phyloP scores from a whole-genome alignment of 2,329 filamentous ascomycete genomes.

The Neurospora crassa region DNA sequence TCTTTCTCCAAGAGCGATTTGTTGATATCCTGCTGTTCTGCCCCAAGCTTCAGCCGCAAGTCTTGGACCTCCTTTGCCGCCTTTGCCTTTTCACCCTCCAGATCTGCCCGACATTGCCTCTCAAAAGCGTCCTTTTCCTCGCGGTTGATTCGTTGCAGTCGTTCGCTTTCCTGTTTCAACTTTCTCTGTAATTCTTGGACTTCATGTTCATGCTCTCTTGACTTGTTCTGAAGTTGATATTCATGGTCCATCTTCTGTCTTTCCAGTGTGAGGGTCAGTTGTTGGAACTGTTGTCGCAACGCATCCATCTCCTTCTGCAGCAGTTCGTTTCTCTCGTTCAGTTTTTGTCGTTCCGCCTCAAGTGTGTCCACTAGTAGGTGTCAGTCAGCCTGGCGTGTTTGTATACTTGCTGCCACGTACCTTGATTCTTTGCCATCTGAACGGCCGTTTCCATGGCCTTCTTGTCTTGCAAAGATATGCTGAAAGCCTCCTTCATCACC shows the following conservation, averaged over 20 bases:
- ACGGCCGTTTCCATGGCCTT: slow-evolving; percentile 65
- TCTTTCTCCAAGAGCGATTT: slow-evolving; percentile 42
- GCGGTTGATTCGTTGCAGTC: slow-evolving; percentile 50
- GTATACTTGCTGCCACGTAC: slow-evolving; percentile 39
- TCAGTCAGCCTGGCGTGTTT: slow-evolving; percentile 11
- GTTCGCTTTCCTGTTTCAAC: slow-evolving; percentile 44
- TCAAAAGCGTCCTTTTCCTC: slow-evolving; percentile 59
- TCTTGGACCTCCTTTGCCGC: slow-evolving; percentile 55
- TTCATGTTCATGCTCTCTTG: slow-evolving; percentile 44
- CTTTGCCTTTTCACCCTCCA: slow-evolving; percentile 54
- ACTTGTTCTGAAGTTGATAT: slow-evolving; percentile 45
- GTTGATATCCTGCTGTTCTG: slow-evolving; percentile 42
- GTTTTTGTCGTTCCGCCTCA: slow-evolving; percentile 35
- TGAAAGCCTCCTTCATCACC: slow-evolving; percentile 63
- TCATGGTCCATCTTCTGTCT: slow-evolving; percentile 33
- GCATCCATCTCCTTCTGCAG: slow-evolving; percentile 56
- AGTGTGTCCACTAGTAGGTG: slow-evolving; percentile 34
- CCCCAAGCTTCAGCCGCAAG: slow-evolving; percentile 43
- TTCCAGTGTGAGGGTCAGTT: slow-evolving; percentile 30
- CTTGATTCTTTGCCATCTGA: slow-evolving; percentile 62
- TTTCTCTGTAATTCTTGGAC: slow-evolving; percentile 44
- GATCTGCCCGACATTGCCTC: slow-evolving; percentile 50
- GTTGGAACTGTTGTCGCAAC: slow-evolving; percentile 34
- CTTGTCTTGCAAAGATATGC: slow-evolving; percentile 56
- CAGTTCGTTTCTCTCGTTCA: slow-evolving; percentile 36